Conservation (phyloP, 495 filamentous ascomycete species). For the Parmelia sp. region DNA sequence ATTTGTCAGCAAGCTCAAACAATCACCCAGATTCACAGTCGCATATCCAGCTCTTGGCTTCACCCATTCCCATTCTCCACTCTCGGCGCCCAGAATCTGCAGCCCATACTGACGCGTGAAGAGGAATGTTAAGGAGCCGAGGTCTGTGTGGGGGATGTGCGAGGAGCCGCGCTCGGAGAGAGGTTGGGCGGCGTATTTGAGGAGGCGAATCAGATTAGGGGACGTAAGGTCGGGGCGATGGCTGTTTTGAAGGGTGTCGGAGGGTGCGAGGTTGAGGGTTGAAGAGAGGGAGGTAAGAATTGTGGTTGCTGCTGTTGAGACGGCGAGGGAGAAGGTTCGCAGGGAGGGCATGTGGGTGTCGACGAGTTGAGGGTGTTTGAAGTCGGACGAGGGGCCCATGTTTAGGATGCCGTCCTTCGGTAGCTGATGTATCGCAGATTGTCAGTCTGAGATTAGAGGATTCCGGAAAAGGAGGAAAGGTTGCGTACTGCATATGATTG, state of each 20-base stretch:
- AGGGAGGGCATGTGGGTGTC: constrained; percentile 45
- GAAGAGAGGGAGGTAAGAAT: constrained; percentile 47
- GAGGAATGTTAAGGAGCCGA: constrained; percentile 50
- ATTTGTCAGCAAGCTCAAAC: constrained; percentile 13
- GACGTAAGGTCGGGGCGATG: constrained; percentile 47
- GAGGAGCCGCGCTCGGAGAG: constrained; percentile 6
- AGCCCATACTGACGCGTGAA: constrained; percentile 53
- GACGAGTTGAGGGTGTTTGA: constrained; percentile 38
- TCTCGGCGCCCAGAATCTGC: constrained; percentile 45
- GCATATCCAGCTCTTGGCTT: constrained; percentile 43
- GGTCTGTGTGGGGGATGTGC: constrained; percentile 55
- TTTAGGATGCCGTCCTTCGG: constrained; percentile 15
- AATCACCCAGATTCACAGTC: constrained; percentile 53
- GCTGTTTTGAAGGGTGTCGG: constrained; percentile 43
- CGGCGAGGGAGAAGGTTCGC: constrained; percentile 39
- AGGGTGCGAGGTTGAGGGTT: constrained; percentile 38
- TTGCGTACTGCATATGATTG: constrained; percentile 15
- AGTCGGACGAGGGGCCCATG: constrained; percentile 11
- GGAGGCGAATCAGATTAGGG: constrained; percentile 43
- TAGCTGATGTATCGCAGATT: neutral
- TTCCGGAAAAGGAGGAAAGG: neutral
- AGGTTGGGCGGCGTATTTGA: constrained; percentile 41
- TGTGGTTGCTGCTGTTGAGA: constrained; percentile 46
- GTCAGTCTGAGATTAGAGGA: neutral
- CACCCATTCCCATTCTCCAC: constrained; percentile 47